phyloP scores from a whole-genome alignment of 139 green algal species.

The Picochlorum sp. region DNA sequence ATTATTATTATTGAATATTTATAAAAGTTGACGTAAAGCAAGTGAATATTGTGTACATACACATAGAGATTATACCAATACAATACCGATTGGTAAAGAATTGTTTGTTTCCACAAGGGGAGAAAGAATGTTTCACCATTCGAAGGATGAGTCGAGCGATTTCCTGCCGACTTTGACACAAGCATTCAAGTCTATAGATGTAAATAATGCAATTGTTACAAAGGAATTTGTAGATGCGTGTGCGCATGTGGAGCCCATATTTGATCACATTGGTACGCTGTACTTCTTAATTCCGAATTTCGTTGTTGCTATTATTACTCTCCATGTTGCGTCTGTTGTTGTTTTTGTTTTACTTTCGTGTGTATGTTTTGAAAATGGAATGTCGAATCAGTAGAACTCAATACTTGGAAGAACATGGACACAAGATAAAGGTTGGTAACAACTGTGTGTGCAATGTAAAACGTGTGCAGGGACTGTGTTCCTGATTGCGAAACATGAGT shows the following conservation, averaged over 20 bases:
- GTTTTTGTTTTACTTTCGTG: neutral
- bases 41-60: too few relatives aligned
- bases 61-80: too few relatives aligned
- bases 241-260: constrained; percentile 19
- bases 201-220: neutral
- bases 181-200: neutral
- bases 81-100: too few relatives aligned
- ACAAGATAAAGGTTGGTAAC: too few relatives aligned
- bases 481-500: constrained; percentile 27
- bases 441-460: too few relatives aligned
- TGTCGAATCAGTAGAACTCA: too few relatives aligned
- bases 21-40: too few relatives aligned
- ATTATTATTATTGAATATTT: too few relatives aligned
- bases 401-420: too few relatives aligned
- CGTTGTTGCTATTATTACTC: too few relatives aligned
- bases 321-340: too few relatives aligned
- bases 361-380: neutral
- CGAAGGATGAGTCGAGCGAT: neutral
- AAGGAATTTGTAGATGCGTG: constrained; percentile 7
- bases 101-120: neutral
- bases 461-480: constrained; percentile 17
- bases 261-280: constrained; percentile 20
- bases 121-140: neutral
- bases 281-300: neutral
- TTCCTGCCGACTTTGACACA: constrained; percentile 1